A percentile compares a stretch with the other conserved stretches of the same genome.
These are phyloP conservation scores for Mortierella sp. DNA, from an alignment of 371 early-diverging fungal species.

Conservation along the genomic window DNA sequence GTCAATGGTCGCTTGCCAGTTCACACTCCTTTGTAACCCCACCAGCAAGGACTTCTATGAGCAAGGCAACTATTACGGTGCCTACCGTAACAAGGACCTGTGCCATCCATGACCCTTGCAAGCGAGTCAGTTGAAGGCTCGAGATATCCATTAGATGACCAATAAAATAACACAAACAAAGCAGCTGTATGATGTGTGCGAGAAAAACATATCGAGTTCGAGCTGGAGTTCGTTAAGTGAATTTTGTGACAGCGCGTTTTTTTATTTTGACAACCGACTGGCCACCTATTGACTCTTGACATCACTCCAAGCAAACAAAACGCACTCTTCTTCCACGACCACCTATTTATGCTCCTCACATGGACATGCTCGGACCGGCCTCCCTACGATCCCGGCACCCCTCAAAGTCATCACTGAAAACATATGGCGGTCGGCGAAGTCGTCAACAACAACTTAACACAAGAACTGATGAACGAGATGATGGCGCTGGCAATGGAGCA, in stretches of 20 bases:
- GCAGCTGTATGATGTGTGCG: too few relatives aligned
- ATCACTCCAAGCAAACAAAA: neutral
- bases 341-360: conserved; percentile 3
- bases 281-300: neutral
- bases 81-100: too few relatives aligned
- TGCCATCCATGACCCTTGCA: too few relatives aligned
- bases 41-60: too few relatives aligned
- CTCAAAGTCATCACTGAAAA: conserved; percentile 29
- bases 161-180: too few relatives aligned
- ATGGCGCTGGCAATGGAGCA: neutral
- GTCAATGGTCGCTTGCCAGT: too few relatives aligned
- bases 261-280: neutral
- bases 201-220: too few relatives aligned
- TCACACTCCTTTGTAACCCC: too few relatives aligned
- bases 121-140: too few relatives aligned
- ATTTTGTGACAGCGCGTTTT: neutral
- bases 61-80: too few relatives aligned
- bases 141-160: too few relatives aligned
- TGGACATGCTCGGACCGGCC: conserved; percentile 46
- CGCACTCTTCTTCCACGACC: neutral
- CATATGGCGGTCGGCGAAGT: conserved; percentile 34
- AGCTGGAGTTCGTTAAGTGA: too few relatives aligned
- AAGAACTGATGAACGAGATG: neutral
- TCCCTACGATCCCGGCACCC: conserved; percentile 47
- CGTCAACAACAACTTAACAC: conserved; percentile 3